Conservation (phyloP, 2,329 filamentous ascomycete genomes). For the Fusarium avenaceum region DNA sequence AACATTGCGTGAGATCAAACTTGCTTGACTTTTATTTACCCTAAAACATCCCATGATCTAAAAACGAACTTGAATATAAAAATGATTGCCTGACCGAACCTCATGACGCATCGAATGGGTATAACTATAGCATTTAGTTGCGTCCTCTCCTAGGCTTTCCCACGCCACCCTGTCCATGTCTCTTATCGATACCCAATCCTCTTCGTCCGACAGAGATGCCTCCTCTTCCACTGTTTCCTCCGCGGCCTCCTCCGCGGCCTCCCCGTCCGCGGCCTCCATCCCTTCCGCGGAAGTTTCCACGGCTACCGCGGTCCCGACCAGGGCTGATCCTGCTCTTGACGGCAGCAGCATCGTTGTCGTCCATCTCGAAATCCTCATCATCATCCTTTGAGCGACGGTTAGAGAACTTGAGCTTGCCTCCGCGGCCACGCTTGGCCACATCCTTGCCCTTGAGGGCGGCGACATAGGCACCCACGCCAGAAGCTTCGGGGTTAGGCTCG, state of each 20-base stretch:
- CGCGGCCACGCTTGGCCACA: slow-evolving; percentile 72
- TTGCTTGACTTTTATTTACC: slow-evolving; percentile 40
- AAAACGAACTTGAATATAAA: slow-evolving; percentile 40
- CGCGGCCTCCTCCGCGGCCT: slow-evolving; percentile 52
- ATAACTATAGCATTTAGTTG: slow-evolving; percentile 50
- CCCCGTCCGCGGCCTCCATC: slow-evolving; percentile 48
- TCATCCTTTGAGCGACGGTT: slow-evolving; percentile 68
- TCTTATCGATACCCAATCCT: slow-evolving; percentile 66
- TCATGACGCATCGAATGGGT: slow-evolving; percentile 48
- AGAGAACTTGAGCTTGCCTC: slow-evolving; percentile 78
- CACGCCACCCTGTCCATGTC: slow-evolving; percentile 59
- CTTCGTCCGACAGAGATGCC: slow-evolving; percentile 61
- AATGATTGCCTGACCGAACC: slow-evolving; percentile 44
- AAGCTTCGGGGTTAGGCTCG: slow-evolving; percentile 67
- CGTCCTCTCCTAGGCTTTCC: slow-evolving; percentile 57
- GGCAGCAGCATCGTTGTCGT: slow-evolving; percentile 64
- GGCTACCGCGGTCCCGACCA: slow-evolving; percentile 53
- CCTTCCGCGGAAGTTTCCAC: slow-evolving; percentile 47
- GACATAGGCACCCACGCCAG: slow-evolving; percentile 77
- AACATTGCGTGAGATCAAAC: slow-evolving; percentile 3
- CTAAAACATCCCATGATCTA: slow-evolving; percentile 37
- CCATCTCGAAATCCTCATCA: slow-evolving; percentile 66
- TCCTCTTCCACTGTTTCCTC: slow-evolving; percentile 61
- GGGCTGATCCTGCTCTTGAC: slow-evolving; percentile 65
- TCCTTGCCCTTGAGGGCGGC: slow-evolving; percentile 77